Percentiles rank a stretch among this genome's conserved stretches.
These are phyloP conservation scores for Monilinia fructigena DNA, from an alignment of 2,329 filamentous ascomycete genomes.

Conservation along the genomic window DNA sequence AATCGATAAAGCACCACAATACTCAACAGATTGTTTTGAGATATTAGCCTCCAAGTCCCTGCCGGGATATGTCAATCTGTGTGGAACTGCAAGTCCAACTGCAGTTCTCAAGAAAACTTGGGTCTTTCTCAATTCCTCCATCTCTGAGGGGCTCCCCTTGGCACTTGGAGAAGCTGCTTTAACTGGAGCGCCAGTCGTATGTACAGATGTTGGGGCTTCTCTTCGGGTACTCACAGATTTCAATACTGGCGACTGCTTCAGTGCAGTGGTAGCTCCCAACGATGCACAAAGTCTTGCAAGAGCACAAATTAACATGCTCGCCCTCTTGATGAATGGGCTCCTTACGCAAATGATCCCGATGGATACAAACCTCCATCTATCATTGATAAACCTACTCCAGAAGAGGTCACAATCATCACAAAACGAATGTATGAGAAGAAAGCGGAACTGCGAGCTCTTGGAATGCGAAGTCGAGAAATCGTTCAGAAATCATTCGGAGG, in stretches of 20 bases:
- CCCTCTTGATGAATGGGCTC: constrained; percentile 59
- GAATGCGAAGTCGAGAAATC: constrained; percentile 57
- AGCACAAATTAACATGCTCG: constrained; percentile 61
- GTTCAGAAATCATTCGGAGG: constrained; percentile 60
- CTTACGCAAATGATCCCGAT: constrained; percentile 48
- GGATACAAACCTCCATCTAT: constrained; percentile 20
- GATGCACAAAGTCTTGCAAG: constrained; percentile 59
- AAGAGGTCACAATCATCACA: constrained; percentile 53
- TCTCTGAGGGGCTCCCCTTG: constrained; percentile 56
- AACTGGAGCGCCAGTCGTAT: constrained; percentile 55
- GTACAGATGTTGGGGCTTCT: constrained; percentile 56
- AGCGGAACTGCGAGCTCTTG: constrained; percentile 53
- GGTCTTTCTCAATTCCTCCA: constrained; percentile 56
- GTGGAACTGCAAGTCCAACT: constrained; percentile 46
- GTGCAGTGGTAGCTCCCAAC: constrained; percentile 63
- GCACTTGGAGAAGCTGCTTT: constrained; percentile 58
- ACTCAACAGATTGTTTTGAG: constrained; percentile 57
- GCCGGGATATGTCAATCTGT: constrained; percentile 34
- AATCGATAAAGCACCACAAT: constrained; percentile 60
- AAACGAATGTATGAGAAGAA: constrained; percentile 58
- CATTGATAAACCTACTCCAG: constrained; percentile 44
- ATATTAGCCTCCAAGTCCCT: constrained; percentile 39
- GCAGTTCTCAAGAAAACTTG: constrained; percentile 47
- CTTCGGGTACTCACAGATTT: constrained; percentile 56
- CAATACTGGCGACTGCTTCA: constrained; percentile 51